Evolutionary conservation across 192 early-diverging fungal genomes (phyloP), one percentile per base, ranked within the genome.

Genomic region (Backusella morwellensis): DNA sequence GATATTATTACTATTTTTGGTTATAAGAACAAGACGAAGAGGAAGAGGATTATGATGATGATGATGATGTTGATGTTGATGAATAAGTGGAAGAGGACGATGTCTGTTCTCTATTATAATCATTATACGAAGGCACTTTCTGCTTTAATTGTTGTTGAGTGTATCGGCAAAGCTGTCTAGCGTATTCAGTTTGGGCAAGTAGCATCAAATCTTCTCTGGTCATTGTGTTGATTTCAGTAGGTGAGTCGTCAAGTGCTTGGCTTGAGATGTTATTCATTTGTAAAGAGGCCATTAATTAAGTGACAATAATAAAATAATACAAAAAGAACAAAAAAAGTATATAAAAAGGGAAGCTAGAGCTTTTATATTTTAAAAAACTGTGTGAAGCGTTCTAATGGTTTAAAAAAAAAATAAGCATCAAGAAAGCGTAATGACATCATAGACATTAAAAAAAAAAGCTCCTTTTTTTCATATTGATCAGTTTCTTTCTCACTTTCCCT

Each of bases 141-240:
- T 36, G 21, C 26, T 63, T 66, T 8, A 74, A 26, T 15, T 74
- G 73, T 23, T 35, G 35, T 66, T 74, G 36, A 41, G 73, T 74
- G 12, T 40, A 66, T 66, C 36, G 66, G 35, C 23, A 40, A 23
- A 74, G 41, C 15, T 74, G 73, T 36, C 73, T 38, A 29, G 73
- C 50, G 36, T 74, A 74, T 41, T 74, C 73, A 2, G 19, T 56
- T 29, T 66, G 50, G 19, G 73, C 73, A 52, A 74, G 36, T 6
- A 35, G 35, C 52, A 74, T 40, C 35, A 74, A 40, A 12, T 74
- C 35, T 40, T 74, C 38, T 74, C 73, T 63, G 4, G 73, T 70
- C 68, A 70, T 23, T 23, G 36, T 70, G 23, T 3, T 70, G 21
- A 41, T 26, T 23, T 23, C 38, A 23, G 15, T 70, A 36, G 32